Conservation (phyloP, 352 stramenopile species). For the Phytophthora hibernalis region DNA sequence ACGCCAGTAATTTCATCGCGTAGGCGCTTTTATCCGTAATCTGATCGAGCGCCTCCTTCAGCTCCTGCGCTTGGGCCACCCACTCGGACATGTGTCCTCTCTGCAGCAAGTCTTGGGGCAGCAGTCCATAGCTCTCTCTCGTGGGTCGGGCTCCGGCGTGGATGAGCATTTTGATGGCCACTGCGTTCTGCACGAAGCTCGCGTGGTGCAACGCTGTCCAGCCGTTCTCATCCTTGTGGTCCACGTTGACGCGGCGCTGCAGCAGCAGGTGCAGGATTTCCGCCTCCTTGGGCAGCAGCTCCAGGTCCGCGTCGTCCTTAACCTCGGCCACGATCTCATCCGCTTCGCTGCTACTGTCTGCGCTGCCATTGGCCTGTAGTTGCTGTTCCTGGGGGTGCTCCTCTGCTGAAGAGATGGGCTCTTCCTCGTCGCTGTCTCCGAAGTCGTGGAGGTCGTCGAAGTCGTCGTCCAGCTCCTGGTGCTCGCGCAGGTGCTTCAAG, state of each 20-base stretch:
- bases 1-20: constrained; percentile 77
- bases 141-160: constrained; percentile 72
- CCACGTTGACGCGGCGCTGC: constrained; percentile 73
- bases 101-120: constrained; percentile 84
- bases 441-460: constrained; percentile 48
- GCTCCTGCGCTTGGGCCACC: constrained; percentile 67
- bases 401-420: not conserved
- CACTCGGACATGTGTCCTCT: constrained; percentile 75
- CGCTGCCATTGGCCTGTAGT: constrained; percentile 4
- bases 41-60: constrained; percentile 77
- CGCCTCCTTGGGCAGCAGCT: constrained; percentile 68
- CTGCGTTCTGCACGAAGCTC: constrained; percentile 78
- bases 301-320: constrained; percentile 55
- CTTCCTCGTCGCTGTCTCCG: constrained; percentile 33
- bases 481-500: constrained; percentile 54
- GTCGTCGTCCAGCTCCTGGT: constrained; percentile 53
- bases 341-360: constrained; percentile 19
- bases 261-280: constrained; percentile 84
- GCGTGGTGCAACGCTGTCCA: constrained; percentile 86
- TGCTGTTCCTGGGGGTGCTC: constrained; percentile 9
- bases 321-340: constrained; percentile 57
- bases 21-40: constrained; percentile 72
- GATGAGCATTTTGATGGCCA: constrained; percentile 79
- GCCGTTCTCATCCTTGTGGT: constrained; percentile 85
- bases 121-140: constrained; percentile 72